phyloP scores from a whole-genome alignment of 331 rosid genomes.

The Malus hybrid region DNA sequence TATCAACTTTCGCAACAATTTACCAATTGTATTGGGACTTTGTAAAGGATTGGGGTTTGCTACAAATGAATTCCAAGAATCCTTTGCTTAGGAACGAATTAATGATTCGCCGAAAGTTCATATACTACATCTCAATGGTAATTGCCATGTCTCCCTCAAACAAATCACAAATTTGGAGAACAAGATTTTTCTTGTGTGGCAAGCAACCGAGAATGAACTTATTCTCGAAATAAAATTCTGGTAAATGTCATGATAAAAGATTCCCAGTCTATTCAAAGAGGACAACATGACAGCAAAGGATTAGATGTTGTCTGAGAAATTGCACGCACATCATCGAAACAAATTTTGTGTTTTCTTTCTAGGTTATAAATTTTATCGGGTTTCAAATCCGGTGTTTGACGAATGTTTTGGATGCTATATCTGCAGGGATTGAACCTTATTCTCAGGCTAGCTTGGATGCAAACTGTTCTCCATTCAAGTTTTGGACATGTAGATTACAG shows the following conservation, averaged over 20 bases:
- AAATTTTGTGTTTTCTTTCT: not conserved
- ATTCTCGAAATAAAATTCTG: constrained; percentile 31
- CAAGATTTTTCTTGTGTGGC: not conserved
- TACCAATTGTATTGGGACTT: constrained; percentile 99
- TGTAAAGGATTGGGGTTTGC: constrained; percentile 99
- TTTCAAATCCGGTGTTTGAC: constrained; percentile 13
- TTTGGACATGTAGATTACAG: constrained; percentile 75
- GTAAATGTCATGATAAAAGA: constrained; percentile 27
- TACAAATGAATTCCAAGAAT: constrained; percentile 85
- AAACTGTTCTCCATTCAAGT: constrained; percentile 88
- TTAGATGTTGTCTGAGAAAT: constrained; percentile 9
- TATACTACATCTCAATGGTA: constrained; percentile 98
- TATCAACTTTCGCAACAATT: constrained; percentile 86
- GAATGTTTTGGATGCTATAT: constrained; percentile 20
- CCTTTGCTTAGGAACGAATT: constrained; percentile 97
- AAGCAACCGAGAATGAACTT: constrained; percentile 29
- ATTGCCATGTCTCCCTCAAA: constrained; percentile 13
- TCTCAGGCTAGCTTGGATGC: constrained; percentile 97
- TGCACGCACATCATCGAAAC: not conserved
- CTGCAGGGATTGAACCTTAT: constrained; percentile 83
- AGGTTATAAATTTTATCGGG: not conserved
- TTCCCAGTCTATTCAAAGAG: constrained; percentile 24
- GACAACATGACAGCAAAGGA: constrained; percentile 7
- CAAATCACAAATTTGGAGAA: not conserved
- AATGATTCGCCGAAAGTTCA: constrained; percentile 69